A percentile compares a stretch with the other conserved stretches of the same genome.
Evolutionary conservation across 2,329 filamentous ascomycete species (phyloP).

Genomic region (Colletotrichum agaves): DNA sequence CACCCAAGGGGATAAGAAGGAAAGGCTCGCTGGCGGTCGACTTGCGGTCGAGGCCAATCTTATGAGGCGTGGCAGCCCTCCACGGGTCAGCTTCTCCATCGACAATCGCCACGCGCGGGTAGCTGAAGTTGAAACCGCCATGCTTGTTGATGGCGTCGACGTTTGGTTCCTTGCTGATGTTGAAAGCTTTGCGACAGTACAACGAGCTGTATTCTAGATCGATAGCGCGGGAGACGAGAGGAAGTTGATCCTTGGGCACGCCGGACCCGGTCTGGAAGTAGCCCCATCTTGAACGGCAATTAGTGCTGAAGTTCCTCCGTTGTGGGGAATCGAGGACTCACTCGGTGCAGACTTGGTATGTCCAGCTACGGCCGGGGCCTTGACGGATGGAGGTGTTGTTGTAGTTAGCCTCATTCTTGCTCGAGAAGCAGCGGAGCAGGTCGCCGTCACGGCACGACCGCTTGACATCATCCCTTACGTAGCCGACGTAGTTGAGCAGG

Average conservation of each 20-base stretch:
- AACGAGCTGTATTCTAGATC: conserved; percentile 70
- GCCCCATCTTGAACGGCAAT: conserved; percentile 69
- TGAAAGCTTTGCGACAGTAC: conserved; percentile 76
- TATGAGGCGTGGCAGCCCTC: conserved; percentile 78
- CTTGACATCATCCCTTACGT: conserved; percentile 45
- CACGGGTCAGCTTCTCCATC: conserved; percentile 85
- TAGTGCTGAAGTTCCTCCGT: conserved; percentile 5
- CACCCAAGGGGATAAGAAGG: conserved; percentile 76
- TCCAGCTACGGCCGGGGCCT: conserved; percentile 54
- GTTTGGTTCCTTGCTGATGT: conserved; percentile 72
- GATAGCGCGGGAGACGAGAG: conserved; percentile 77
- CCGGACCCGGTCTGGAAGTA: conserved; percentile 80
- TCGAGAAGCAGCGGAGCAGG: conserved; percentile 46
- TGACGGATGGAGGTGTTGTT: conserved; percentile 41
- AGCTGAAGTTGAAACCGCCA: conserved; percentile 78
- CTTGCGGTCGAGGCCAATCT: conserved; percentile 66
- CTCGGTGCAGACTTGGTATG: conserved; percentile 67
- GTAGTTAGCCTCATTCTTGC: conserved; percentile 37
- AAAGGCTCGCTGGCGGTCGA: conserved; percentile 76
- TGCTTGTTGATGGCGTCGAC: conserved; percentile 78
- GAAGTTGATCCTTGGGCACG: conserved; percentile 70
- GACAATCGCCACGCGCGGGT: conserved; percentile 79
- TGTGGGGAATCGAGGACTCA: conserved; percentile 44
- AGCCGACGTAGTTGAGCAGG: conserved; percentile 65
- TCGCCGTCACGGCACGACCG: conserved; percentile 41